Evolutionary conservation across 2,329 filamentous ascomycete genomes (phyloP).

Genomic region (Metarhizium album): DNA sequence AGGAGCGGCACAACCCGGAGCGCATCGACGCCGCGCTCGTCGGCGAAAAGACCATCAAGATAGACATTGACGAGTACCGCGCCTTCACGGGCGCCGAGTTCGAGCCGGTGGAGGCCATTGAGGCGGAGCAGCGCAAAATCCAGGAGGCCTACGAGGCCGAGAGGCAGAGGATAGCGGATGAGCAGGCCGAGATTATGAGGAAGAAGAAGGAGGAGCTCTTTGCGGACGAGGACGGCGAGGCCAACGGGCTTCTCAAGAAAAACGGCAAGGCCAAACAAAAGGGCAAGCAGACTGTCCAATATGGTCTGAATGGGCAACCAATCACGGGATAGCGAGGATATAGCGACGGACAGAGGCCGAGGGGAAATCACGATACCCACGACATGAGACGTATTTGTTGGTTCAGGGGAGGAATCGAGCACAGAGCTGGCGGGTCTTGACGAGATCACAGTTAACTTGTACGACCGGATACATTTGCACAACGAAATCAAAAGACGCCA

Average conservation of each 20-base stretch:
- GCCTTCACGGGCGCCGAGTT: conserved; percentile 41
- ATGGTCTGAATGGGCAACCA: conserved; percentile 27
- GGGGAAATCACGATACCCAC: neutral
- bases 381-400: neutral
- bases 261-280: conserved; percentile 23
- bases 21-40: conserved; percentile 55
- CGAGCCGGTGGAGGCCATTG: conserved; percentile 43
- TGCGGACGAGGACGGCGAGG: conserved; percentile 26
- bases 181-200: conserved; percentile 35
- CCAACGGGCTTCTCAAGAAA: conserved; percentile 11
- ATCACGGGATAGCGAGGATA: conserved; percentile 9
- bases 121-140: conserved; percentile 40
- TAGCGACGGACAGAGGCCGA: no score
- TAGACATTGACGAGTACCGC: conserved; percentile 52
- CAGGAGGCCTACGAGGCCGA: conserved; percentile 35
- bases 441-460: neutral
- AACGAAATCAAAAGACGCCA: neutral
- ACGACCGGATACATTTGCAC: neutral
- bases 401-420: neutral
- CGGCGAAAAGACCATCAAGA: conserved; percentile 44
- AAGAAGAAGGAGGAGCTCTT: conserved; percentile 39
- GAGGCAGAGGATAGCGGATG: conserved; percentile 31
- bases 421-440: neutral
- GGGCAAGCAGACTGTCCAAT: conserved; percentile 21
- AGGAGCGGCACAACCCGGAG: conserved; percentile 56